Conservation (phyloP, 441 rosid species). For the Populus trichocarpa region DNA sequence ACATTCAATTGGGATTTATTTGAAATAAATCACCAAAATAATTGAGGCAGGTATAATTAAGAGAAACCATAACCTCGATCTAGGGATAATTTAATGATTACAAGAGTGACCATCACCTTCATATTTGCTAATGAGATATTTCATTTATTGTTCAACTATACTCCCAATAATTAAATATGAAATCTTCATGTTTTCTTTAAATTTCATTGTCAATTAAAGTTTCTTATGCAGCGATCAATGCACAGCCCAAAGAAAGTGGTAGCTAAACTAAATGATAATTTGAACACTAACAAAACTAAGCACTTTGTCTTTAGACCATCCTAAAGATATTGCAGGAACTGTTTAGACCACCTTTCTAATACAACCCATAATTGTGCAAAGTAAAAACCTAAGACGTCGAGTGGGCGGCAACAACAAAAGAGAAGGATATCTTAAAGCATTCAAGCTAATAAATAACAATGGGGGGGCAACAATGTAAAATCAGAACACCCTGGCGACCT, state of each 20-base stretch:
- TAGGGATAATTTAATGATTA: neutral
- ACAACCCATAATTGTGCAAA: constrained; percentile 9
- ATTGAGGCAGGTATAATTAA: neutral
- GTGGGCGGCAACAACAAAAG: constrained; percentile 4
- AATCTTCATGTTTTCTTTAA: neutral
- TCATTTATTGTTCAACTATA: neutral
- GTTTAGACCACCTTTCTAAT: neutral
- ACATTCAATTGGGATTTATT: neutral
- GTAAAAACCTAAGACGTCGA: neutral
- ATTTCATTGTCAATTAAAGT: neutral
- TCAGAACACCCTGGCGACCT: constrained; percentile 7
- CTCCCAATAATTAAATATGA: neutral
- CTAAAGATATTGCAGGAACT: neutral
- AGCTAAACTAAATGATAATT: too few species aligned
- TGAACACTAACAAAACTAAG: neutral
- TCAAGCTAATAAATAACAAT: constrained; percentile 9
- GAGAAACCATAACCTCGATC: neutral
- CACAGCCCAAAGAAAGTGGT: too few species aligned
- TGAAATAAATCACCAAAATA: neutral
- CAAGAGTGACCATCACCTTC: neutral
- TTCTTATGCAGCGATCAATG: neutral
- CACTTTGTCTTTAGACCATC: neutral
- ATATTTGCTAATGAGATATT: neutral
- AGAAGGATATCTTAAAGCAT: constrained; percentile 3
- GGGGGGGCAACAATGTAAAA: constrained; percentile 5